phyloP scores from a whole-genome alignment of 805 yeast genomes.

The Lachancea lanzarotensis region DNA sequence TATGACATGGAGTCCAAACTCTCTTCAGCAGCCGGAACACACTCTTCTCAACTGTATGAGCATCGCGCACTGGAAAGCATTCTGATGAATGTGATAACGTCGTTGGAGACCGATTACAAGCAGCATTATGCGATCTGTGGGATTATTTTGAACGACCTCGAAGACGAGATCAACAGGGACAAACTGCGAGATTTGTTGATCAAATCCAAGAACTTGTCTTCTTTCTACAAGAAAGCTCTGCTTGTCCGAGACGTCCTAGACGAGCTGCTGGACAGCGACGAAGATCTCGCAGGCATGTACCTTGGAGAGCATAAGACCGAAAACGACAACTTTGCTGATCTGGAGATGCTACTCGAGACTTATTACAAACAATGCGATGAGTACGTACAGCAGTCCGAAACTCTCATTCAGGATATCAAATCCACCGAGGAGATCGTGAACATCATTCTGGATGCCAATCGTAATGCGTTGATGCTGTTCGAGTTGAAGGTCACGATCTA shows the following conservation, averaged over 20 bases:
- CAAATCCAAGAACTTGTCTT: constrained; percentile 61
- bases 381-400: constrained; percentile 84
- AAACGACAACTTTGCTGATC: constrained; percentile 52
- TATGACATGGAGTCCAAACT: constrained; percentile 78
- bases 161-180: constrained; percentile 71
- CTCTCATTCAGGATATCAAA: constrained; percentile 72
- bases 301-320: constrained; percentile 40
- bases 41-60: constrained; percentile 51
- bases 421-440: constrained; percentile 92
- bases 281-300: constrained; percentile 75
- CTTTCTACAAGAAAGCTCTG: constrained; percentile 67
- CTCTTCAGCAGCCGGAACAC: constrained; percentile 18
- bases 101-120: constrained; percentile 68
- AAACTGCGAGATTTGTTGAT: constrained; percentile 66
- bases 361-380: constrained; percentile 91
- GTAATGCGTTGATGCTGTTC: constrained; percentile 82
- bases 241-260: constrained; percentile 77
- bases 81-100: constrained; percentile 70
- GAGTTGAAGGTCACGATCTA: constrained; percentile 79
- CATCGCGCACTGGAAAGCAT: constrained; percentile 79
- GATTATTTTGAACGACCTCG: constrained; percentile 59
- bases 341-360: constrained; percentile 82
- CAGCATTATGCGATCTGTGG: constrained; percentile 54
- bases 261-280: constrained; percentile 80
- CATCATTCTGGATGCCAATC: constrained; percentile 82